Base-by-base conservation (phyloP, 345 rosid species). In the Isatis tinctoria region DNA sequence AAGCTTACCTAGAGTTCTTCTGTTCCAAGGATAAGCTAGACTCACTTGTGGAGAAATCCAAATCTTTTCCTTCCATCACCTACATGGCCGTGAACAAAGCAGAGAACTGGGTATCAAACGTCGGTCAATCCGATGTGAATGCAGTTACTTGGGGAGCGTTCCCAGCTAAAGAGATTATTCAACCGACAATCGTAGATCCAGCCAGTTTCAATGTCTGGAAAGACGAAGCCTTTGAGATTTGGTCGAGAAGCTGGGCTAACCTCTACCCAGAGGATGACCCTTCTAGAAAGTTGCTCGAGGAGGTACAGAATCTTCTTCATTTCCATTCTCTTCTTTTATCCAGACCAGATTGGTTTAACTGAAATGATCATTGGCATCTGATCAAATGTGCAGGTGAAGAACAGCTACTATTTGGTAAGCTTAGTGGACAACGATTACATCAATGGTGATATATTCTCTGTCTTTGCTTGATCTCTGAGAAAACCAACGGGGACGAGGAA, bases 111-210 rank as follows among this genome's bases (percentile, higher is more conserved):
- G 61, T 87, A 40, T 87, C 99, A 37, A 95, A 90, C 36, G 51
- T 77, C 4, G 78, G 78, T 40, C 14, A 69, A 12, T 67, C 74
- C 10, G 83, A 84, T 58, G 94, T 95, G 76, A 95, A 95, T 76
- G 98, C 97, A 0, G 98, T 95, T 43, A 95, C 98, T 2, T 95
- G 98, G 99, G 99, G 97, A 72, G 99, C 81, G 10, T 95, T 95
- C 86, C 94, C 94, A 10, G 91, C 84, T 9, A 95, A 87, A 81
- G 94, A 95, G 85, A 86, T 90, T 13, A 80, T 90, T 76, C 98
- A 92, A 74, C 99, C 98, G 1, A 95, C 99, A 0, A 90, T 92
- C n/a, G 99, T 90, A 51, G 99, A 95, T 79, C 96, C 98, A n/a
- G 78, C 90, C 43, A 95, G 99, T 83, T 95, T 95, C 80, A 63